These are phyloP conservation scores for Cucumis melo DNA, from an alignment of 306 rosid genomes.

Conservation along the genomic window DNA sequence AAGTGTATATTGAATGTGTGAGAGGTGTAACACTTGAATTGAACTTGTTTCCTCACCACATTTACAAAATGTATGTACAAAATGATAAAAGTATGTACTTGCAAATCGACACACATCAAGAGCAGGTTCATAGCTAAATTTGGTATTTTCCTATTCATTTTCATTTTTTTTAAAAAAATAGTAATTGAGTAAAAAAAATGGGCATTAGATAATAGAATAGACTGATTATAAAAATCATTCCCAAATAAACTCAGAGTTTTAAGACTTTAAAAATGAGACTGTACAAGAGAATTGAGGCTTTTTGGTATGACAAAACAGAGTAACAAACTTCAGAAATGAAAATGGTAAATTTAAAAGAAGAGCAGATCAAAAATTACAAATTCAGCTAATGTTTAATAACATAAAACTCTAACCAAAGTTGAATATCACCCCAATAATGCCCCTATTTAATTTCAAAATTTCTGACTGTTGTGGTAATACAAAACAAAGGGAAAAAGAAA, in stretches of 20 bases:
- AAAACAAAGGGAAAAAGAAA: background rate
- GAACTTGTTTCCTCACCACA: too few relatives aligned
- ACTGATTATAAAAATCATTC: background rate
- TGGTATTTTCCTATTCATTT: too few relatives aligned
- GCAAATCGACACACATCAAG: too few relatives aligned
- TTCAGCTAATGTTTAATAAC: background rate
- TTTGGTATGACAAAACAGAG: background rate
- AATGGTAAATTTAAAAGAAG: background rate
- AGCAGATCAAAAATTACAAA: background rate
- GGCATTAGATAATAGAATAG: too few relatives aligned
- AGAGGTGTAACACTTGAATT: too few relatives aligned
- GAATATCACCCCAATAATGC: background rate
- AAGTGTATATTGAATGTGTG: too few relatives aligned
- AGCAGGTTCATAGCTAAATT: too few relatives aligned
- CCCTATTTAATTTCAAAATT: slow-evolving; percentile 8
- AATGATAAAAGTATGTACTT: too few relatives aligned
- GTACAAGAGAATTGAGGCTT: background rate
- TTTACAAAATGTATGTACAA: too few relatives aligned
- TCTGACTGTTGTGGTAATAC: background rate
- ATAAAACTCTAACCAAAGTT: background rate
- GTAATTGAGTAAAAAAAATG: too few relatives aligned
- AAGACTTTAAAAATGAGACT: background rate
- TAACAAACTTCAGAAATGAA: background rate
- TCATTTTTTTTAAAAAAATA: too few relatives aligned
- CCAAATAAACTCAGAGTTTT: background rate